Conservation (phyloP, 768 basidiomycete genomes). For the Scleroderma bovista region DNA sequence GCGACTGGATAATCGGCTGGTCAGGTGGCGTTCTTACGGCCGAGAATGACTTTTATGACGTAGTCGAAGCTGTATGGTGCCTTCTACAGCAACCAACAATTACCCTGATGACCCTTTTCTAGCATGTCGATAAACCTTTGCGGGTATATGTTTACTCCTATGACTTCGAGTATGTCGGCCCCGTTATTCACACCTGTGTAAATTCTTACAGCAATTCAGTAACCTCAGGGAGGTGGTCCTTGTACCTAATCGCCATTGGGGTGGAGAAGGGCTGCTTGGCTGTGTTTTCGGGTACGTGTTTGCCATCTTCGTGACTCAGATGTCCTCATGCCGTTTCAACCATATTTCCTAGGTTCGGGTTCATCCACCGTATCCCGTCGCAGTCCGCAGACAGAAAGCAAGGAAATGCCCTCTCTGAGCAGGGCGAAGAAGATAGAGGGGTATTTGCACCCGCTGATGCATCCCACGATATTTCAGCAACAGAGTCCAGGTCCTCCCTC, state of each 20-base stretch:
- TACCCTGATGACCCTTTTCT: slow-evolving; percentile 8
- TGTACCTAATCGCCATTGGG: slow-evolving; percentile 96
- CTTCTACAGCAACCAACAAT: not conserved
- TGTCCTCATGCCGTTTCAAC: not conserved
- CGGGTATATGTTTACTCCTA: slow-evolving; percentile 95
- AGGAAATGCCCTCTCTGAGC: slow-evolving; percentile 52
- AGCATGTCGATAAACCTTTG: slow-evolving; percentile 93
- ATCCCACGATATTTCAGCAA: slow-evolving; percentile 8
- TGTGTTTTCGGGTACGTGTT: slow-evolving; percentile 86
- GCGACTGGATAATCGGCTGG: slow-evolving; percentile 81
- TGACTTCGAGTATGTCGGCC: slow-evolving; percentile 80
- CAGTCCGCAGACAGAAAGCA: slow-evolving; percentile 56
- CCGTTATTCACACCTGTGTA: not conserved
- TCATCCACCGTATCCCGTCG: slow-evolving; percentile 89
- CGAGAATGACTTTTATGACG: slow-evolving; percentile 94
- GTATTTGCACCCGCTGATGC: slow-evolving; percentile 72
- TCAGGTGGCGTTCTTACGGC: slow-evolving; percentile 87
- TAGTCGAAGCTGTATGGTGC: slow-evolving; percentile 81
- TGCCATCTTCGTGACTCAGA: not conserved
- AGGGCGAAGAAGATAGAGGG: slow-evolving; percentile 51
- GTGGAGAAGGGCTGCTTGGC: slow-evolving; percentile 91
- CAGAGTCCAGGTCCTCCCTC: slow-evolving; percentile 1
- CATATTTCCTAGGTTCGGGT: slow-evolving; percentile 59
- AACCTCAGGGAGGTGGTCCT: slow-evolving; percentile 89
- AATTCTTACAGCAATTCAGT: slow-evolving; percentile 36